Conservation (phyloP, 2,329 filamentous ascomycete species). For the Sporothrix variecibatus region DNA sequence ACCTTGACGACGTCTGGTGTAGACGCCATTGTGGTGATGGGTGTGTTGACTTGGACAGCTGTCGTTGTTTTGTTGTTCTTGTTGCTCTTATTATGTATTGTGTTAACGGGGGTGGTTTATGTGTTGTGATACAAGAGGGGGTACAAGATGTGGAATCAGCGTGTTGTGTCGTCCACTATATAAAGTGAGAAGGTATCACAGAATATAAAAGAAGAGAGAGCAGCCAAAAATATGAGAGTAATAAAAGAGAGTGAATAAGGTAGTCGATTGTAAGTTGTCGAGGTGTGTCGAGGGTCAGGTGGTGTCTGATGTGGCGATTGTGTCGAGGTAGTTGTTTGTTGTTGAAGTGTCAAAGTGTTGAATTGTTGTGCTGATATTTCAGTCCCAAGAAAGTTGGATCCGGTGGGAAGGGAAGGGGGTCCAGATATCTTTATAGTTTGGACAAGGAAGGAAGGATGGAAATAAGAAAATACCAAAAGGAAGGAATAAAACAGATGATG, state of each 20-base stretch:
- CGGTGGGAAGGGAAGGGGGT: not conserved
- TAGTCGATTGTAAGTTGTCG: not conserved
- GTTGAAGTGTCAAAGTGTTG: not conserved
- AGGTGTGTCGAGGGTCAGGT: constrained; percentile 1
- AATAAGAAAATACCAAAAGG: not conserved
- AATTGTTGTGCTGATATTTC: not conserved
- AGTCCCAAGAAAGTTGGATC: not conserved
- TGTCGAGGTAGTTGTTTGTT: not conserved
- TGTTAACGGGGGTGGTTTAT: not conserved
- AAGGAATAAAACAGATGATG: not conserved
- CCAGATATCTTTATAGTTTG: constrained; percentile 13
- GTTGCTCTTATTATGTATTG: not conserved
- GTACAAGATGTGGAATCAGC: not conserved
- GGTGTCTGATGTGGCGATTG: constrained; percentile 3
- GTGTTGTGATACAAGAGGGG: not conserved
- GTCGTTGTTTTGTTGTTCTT: not conserved
- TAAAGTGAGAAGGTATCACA: not conserved
- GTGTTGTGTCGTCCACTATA: not conserved
- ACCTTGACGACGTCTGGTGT: constrained; percentile 6
- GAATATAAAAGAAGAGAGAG: not conserved
- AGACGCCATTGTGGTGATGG: constrained; percentile 10
- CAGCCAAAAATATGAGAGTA: not conserved
- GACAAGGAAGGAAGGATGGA: not conserved
- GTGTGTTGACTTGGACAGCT: not conserved
- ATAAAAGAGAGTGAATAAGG: not conserved